phyloP scores from a whole-genome alignment of 2,329 filamentous ascomycete genomes.

The Diaporthe caulivora region DNA sequence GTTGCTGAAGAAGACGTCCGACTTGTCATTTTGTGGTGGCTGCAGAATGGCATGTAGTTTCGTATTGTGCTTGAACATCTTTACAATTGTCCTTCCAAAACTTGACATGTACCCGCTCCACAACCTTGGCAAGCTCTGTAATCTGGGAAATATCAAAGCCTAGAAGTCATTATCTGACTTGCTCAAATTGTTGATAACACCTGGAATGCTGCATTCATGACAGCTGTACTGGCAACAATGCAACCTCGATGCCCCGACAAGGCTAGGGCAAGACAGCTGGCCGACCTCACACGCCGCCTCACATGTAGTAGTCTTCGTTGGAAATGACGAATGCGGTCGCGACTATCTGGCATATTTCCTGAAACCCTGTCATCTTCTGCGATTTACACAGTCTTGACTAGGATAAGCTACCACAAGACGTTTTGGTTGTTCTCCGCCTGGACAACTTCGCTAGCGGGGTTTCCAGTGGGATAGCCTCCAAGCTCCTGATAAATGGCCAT shows the following conservation, averaged over 20 bases:
- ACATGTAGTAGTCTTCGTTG: neutral
- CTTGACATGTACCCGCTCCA: neutral
- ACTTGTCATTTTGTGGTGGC: constrained; percentile 31
- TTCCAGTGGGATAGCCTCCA: too few relatives aligned
- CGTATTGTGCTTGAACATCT: constrained; percentile 29
- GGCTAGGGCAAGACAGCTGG: neutral
- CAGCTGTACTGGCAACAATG: neutral
- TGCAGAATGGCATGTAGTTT: constrained; percentile 14
- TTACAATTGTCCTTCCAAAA: constrained; percentile 35
- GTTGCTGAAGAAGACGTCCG: too few relatives aligned
- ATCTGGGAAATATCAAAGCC: too few relatives aligned
- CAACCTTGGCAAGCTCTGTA: neutral
- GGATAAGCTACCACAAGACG: too few relatives aligned
- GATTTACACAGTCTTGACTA: too few relatives aligned
- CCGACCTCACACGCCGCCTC: neutral
- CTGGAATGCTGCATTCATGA: neutral
- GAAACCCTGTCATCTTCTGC: too few relatives aligned
- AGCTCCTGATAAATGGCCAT: too few relatives aligned
- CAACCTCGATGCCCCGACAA: neutral
- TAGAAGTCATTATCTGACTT: neutral
- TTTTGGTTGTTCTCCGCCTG: too few relatives aligned
- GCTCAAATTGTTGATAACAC: neutral
- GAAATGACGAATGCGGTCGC: too few relatives aligned
- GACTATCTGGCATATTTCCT: too few relatives aligned
- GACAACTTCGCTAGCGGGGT: too few relatives aligned